Evolutionary conservation across 768 basidiomycete species (phyloP), one percentile per base, ranked within the genome.

Genomic region (Kwoniella sp.): DNA sequence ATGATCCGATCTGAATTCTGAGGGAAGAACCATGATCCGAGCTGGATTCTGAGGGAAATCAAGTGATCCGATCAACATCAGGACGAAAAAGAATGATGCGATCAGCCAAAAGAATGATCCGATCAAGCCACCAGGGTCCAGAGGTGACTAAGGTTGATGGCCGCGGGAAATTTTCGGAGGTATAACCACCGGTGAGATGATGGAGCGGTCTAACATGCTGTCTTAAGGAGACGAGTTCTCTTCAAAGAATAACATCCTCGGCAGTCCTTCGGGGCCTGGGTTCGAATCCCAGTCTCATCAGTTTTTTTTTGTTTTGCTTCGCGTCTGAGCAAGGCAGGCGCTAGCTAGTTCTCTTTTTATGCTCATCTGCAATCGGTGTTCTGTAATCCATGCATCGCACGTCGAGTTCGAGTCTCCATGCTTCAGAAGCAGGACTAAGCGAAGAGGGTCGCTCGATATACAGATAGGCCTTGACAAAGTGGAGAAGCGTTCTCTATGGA

Each of bases 221-320:
- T 55, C 63, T 65, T 65, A 65, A 65, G 63, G 63, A 58, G 54
- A 57, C 25, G 54, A 51, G 22, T 56, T 52, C 31, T 56, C 52
- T 25, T 60, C 17, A 15, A 55, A 57, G 62, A 55, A 47, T 28
- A 65, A 58, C 56, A 65, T 58, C 63, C 63, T 65, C 63, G 63
- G 54, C 55, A 59, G 63, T 65, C 57, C 63, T 65, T 65, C 63
- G 63, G 63, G 57, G 63, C 63, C 56, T 65, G 63, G 63, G 63
- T 65, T 65, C 63, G 63, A 65, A 65, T 65, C 63, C 63, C 63
- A 65, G 56, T 58, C 51, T 53, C 58, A 57, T 65, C 63, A 58
- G 12, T 41, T 34, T 50, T 65, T 65, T 58, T 45, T 45, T n/a
- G n/a, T n/a, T n/a, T n/a, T n/a, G n/a, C n/a, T n/a, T n/a, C n/a